A percentile compares a stretch with the other conserved stretches of the same genome.
Evolutionary conservation across 495 filamentous ascomycete species (phyloP).

Genomic region (Thozetella sp.): DNA sequence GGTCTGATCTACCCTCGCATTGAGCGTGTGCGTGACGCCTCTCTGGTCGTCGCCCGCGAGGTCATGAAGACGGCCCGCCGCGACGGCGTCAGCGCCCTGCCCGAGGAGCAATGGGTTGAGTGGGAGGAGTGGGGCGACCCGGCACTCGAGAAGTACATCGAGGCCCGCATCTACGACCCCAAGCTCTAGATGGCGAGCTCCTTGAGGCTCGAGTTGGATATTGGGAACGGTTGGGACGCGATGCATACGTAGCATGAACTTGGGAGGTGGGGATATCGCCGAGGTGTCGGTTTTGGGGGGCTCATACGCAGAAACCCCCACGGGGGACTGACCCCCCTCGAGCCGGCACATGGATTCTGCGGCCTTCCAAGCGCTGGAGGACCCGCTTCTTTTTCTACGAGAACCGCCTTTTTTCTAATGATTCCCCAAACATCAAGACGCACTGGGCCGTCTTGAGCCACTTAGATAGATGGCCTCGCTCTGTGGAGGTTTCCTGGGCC

Average conservation of each 20-base stretch:
- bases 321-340: no score
- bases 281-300: not conserved
- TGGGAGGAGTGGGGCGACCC: slow-evolving; percentile 80
- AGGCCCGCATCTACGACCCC: slow-evolving; percentile 80
- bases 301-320: no score
- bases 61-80: slow-evolving; percentile 87
- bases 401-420: not conserved
- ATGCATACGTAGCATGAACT: not conserved
- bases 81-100: slow-evolving; percentile 53
- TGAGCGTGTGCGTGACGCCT: slow-evolving; percentile 87
- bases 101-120: slow-evolving; percentile 77
- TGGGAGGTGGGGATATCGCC: not conserved
- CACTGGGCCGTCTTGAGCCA: not conserved
- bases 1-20: slow-evolving; percentile 94
- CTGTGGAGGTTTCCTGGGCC: not conserved
- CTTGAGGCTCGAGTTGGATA: not conserved
- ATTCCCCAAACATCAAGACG: not conserved
- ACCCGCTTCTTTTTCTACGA: not conserved
- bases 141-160: slow-evolving; percentile 78
- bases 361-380: not conserved
- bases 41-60: slow-evolving; percentile 81
- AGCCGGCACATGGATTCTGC: not conserved
- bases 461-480: not conserved
- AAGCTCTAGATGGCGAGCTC: slow-evolving; percentile 10
- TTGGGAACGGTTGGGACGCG: not conserved